Evolutionary conservation across 2,329 filamentous ascomycete genomes (phyloP), one percentile per base, ranked within the genome.

Genomic region (Podosphaera aphanis): DNA sequence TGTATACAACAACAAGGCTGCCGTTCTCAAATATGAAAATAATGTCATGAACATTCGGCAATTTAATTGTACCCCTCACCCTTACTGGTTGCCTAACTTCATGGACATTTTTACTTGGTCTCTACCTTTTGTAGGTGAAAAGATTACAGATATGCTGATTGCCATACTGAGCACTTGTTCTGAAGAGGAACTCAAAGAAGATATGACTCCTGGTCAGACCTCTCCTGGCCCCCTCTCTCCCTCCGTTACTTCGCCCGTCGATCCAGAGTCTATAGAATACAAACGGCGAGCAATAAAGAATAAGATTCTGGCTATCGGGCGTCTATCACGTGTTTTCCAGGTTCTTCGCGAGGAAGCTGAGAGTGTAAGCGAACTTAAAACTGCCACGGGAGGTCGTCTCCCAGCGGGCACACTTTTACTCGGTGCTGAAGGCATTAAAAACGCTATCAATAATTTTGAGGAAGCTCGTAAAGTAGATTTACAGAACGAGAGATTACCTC

Each of bases 71-170:
- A 95, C 90, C 19, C 90, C 90, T 29, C 90, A 98, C 62, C 90
- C 90, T 5, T 98, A 98, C 69, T 98, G 90, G 90, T 74, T 98
- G 43, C 90, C 90, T 46, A 98, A 98, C 68, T 98, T 98, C 61
- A 98, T 98, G 90, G 90, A 98, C 59, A 90, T 98, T 51, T 98
- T 98, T 61, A 98, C 90, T n/a, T 98, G 90, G 90, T 98, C 90
- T 29, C 70, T 98, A 49, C 90, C 90, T 0, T 98, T 98, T 64
- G 90, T 98, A 20, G 88, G 90, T 50, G 90, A 98, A 64, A 98
- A 98, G 72, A 86, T 98, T 59, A 95, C 90, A 16, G 90, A 98
- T 59, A 98, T 98, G 90, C 76, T 98, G 53, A 94, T 98, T 60
- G 88, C 86, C 37, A 98, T 98, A 58, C 70, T 98, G 55, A 94